These are phyloP conservation scores for Casuarina cunninghamiana DNA, from an alignment of 306 rosid genomes.

Conservation along the genomic window DNA sequence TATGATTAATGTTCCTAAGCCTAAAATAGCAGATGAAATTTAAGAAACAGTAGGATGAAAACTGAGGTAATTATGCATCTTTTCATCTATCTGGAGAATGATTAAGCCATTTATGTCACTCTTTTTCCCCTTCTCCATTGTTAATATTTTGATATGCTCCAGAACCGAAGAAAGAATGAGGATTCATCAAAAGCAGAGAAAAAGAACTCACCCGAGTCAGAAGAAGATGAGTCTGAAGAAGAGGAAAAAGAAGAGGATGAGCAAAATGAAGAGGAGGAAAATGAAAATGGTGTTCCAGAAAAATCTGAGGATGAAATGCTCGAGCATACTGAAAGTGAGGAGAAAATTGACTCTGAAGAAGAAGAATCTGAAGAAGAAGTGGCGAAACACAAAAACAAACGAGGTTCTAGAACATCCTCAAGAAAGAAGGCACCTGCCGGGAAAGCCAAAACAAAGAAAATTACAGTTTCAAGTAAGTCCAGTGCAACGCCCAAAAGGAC, in stretches of 20 bases:
- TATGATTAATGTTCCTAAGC: background rate
- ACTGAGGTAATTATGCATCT: background rate
- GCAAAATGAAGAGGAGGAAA: slow-evolving; percentile 60
- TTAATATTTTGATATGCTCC: slow-evolving; percentile 28
- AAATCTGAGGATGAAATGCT: slow-evolving; percentile 75
- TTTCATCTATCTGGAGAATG: slow-evolving; percentile 6
- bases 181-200: slow-evolving; percentile 51
- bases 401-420: slow-evolving; percentile 47
- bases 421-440: slow-evolving; percentile 62
- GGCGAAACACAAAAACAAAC: slow-evolving; percentile 34
- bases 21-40: background rate
- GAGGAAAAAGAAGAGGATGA: slow-evolving; percentile 55
- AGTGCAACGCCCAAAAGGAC: slow-evolving; percentile 47
- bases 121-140: background rate
- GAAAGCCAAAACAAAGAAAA: slow-evolving; percentile 58
- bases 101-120: background rate
- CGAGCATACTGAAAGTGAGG: slow-evolving; percentile 71
- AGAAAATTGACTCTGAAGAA: slow-evolving; percentile 59
- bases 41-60: background rate
- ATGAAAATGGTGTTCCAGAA: slow-evolving; percentile 61
- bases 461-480: slow-evolving; percentile 42
- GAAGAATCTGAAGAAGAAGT: slow-evolving; percentile 68
- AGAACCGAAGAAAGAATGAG: slow-evolving; percentile 64
- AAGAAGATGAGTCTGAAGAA: slow-evolving; percentile 56
- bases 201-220: slow-evolving; percentile 63